These are phyloP conservation scores for Rhododendron griersonianum DNA, from an alignment of 148 eudicot species.

Conservation along the genomic window DNA sequence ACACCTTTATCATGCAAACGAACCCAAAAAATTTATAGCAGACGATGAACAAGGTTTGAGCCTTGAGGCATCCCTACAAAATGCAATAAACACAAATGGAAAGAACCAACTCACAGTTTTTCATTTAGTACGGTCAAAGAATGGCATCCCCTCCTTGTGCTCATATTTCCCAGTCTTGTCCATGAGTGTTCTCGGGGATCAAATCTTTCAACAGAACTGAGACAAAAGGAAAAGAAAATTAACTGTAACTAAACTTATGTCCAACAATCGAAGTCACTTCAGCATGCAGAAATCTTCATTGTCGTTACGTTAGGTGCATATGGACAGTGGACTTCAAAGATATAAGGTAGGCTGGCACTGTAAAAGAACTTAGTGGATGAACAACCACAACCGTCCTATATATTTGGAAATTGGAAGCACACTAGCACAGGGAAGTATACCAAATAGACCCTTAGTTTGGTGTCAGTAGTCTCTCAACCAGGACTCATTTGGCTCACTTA, in stretches of 20 bases:
- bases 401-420: neutral
- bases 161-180: constrained; percentile 46
- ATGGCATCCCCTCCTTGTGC: constrained; percentile 63
- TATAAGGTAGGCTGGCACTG: neutral
- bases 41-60: neutral
- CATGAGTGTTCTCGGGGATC: constrained; percentile 68
- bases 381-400: neutral
- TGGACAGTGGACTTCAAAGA: neutral
- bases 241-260: no score
- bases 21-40: no score
- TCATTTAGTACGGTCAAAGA: constrained; percentile 55
- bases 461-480: neutral
- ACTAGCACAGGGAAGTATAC: neutral
- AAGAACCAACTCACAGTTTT: constrained; percentile 50
- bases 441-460: neutral
- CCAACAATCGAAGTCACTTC: neutral
- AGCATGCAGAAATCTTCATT: neutral
- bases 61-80: constrained; percentile 47
- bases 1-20: neutral
- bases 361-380: neutral
- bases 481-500: neutral
- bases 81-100: neutral
- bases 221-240: constrained; percentile 3
- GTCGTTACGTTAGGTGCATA: neutral
- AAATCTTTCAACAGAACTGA: constrained; percentile 69